phyloP scores from a whole-genome alignment of 2,329 filamentous ascomycete genomes.

The Neofusicoccum parvum region DNA sequence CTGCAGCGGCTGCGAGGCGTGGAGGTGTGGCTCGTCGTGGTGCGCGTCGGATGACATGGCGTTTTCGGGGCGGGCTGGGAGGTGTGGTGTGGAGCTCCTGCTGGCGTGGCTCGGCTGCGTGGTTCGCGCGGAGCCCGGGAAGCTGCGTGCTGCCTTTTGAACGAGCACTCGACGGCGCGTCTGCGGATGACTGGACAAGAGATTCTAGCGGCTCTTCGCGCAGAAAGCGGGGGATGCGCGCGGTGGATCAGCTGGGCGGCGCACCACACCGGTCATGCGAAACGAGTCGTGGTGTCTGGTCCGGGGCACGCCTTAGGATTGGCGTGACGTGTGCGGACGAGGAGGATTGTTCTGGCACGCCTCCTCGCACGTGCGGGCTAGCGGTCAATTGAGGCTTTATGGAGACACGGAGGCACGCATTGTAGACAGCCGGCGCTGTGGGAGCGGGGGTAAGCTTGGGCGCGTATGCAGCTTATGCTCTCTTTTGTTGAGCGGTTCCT shows the following conservation, averaged over 20 bases:
- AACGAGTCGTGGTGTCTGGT: conserved; percentile 6
- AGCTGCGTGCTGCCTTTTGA: background rate
- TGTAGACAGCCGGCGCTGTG: background rate
- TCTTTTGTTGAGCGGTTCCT: conserved; percentile 18
- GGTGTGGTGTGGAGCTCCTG: background rate
- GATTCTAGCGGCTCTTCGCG: background rate
- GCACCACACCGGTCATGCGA: background rate
- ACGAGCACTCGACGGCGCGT: background rate
- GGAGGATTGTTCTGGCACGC: background rate
- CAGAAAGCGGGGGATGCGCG: conserved; percentile 14
- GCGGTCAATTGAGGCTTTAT: conserved; percentile 18
- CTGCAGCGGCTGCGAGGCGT: conserved; percentile 28
- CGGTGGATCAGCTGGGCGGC: conserved; percentile 6
- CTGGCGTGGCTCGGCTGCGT: background rate
- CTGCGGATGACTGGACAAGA: background rate
- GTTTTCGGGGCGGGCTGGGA: background rate
- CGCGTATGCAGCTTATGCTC: conserved; percentile 18
- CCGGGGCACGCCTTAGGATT: background rate
- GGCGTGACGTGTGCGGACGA: conserved; percentile 11
- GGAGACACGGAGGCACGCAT: background rate
- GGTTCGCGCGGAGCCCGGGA: background rate
- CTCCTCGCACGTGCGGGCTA: conserved; percentile 5
- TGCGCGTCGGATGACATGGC: conserved; percentile 4
- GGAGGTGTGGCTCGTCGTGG: background rate
- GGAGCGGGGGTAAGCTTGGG: conserved; percentile 14